These are phyloP conservation scores for Cystofilobasidium capitatum DNA, from an alignment of 768 basidiomycete species.

Conservation along the genomic window DNA sequence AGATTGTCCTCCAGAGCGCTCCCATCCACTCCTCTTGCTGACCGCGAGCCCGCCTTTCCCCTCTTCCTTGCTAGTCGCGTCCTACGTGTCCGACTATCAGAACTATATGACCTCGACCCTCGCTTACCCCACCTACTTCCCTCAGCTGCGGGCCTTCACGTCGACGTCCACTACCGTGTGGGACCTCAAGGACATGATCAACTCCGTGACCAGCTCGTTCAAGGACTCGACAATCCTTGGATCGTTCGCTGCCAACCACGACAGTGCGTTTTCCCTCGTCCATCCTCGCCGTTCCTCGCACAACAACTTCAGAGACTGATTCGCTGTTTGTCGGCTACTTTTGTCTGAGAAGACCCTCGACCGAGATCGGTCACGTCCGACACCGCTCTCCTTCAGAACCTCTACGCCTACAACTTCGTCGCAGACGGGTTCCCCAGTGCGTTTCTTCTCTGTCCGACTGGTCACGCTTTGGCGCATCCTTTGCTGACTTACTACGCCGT, in stretches of 20 bases:
- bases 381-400: constrained; percentile 5
- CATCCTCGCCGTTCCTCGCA: no score
- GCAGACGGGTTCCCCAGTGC: constrained; percentile 17
- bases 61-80: not conserved
- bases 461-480: not conserved
- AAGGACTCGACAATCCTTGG: constrained; percentile 37
- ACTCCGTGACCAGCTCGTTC: constrained; percentile 32
- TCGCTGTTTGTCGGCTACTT: not conserved
- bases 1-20: no score
- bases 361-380: not conserved
- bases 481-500: not conserved
- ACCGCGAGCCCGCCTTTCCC: not conserved
- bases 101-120: constrained; percentile 33
- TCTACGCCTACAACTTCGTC: not conserved
- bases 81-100: constrained; percentile 37
- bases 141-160: constrained; percentile 37
- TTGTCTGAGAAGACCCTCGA: not conserved
- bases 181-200: constrained; percentile 33
- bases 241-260: constrained; percentile 32
- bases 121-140: constrained; percentile 40
- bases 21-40: not conserved
- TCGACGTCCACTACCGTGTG: constrained; percentile 30
- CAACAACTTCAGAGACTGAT: no score
- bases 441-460: not conserved
- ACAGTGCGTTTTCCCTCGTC: not conserved